Evolutionary conservation across 2,329 filamentous ascomycete species (phyloP), one percentile per base, ranked within the genome.

Genomic region (Nannizzia gypsea): DNA sequence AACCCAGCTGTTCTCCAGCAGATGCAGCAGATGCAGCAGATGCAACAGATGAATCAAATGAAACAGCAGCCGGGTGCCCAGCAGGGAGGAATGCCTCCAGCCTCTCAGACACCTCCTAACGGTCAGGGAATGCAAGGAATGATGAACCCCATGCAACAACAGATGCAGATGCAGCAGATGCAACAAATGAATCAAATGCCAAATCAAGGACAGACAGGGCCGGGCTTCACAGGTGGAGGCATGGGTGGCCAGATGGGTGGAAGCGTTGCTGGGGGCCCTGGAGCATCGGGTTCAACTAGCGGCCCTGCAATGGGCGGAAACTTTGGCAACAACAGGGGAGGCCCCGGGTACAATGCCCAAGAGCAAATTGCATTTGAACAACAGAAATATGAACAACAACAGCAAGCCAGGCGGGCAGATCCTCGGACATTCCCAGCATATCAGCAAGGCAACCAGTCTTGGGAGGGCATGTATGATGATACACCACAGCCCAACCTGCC

Each of bases 391-490:
- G 85, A 88, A 67, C 83, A 86, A 63, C 87, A 85, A 69, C 79
- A 85, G 69, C 79, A 85, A 70, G 77, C 77, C 64, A 80, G 80
- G 63, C 82, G 80, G 60, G 74, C 72, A 73, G 73, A 74, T 20
- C 71, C 70, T 58, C 72, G 73, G 11, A 70, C 65, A 17, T 73
- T 74, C 68, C 68, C 73, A 59, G 70, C 74, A 42, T 75, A 77
- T 63, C 71, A 79, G 72, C 68, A 81, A 60, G 48, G 48, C 50
- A 84, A 84, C 15, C 87, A 87, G n/a, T 89, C 88, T 24, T 96
- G 91, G 90, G 92, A 97, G 72, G 92, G 92, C 68, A 96, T 96
- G 90, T 97, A 96, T 72, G 92, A 97, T 71, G 92, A 96, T 71
- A 89, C 91, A 1, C 91, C 90, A 15, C 89, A 92, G 70, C 89